These are phyloP conservation scores for Aspergillus sp. DNA, from an alignment of 2,329 filamentous ascomycete genomes.

Conservation along the genomic window DNA sequence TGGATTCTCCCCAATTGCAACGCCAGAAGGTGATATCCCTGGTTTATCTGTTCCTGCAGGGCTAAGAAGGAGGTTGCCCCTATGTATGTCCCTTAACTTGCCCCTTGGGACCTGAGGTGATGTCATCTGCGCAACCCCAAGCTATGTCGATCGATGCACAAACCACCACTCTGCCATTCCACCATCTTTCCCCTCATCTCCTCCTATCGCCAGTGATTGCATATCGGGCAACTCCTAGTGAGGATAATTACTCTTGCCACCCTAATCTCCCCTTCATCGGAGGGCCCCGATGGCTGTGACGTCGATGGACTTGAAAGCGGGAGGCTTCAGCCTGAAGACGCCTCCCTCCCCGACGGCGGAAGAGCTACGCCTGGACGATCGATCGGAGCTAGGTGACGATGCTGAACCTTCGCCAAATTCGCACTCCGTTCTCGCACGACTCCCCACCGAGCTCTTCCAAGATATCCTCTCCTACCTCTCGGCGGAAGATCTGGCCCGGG, in stretches of 20 bases:
- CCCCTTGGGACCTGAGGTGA: not conserved
- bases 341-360: constrained; percentile 1
- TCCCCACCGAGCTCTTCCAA: constrained; percentile 74
- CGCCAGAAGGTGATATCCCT: too few species aligned
- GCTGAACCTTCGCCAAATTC: constrained; percentile 1
- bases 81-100: too few species aligned
- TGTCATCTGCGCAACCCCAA: not conserved
- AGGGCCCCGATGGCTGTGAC: not conserved
- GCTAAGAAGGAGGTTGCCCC: too few species aligned
- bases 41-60: too few species aligned
- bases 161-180: not conserved
- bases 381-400: constrained; percentile 1
- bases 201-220: not conserved
- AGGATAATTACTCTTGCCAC: not conserved
- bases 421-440: constrained; percentile 30
- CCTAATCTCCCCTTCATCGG: not conserved
- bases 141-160: not conserved
- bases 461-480: constrained; percentile 66
- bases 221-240: not conserved
- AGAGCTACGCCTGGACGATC: not conserved
- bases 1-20: too few species aligned
- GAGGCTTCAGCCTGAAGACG: not conserved
- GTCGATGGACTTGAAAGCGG: constrained; percentile 2
- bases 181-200: not conserved
- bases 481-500: constrained; percentile 59